phyloP scores from a whole-genome alignment of 2,329 filamentous ascomycete species.

The Trichoderma sp. region DNA sequence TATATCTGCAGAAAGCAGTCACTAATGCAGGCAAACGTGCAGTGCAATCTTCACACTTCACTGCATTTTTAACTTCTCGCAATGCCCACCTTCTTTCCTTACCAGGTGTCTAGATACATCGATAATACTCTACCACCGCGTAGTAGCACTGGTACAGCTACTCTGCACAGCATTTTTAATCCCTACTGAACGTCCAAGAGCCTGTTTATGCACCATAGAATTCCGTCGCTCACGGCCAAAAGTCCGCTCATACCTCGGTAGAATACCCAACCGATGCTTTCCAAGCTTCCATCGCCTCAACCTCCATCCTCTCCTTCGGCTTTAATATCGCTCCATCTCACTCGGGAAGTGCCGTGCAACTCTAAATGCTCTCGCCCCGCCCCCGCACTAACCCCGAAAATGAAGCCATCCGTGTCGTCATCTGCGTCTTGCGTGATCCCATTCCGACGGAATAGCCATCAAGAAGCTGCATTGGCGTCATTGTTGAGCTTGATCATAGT shows the following conservation, averaged over 20 bases:
- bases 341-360: background rate
- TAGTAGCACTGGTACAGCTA: too few relatives aligned
- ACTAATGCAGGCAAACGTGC: too few relatives aligned
- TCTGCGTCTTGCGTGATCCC: constrained; percentile 8
- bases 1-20: too few relatives aligned
- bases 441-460: background rate
- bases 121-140: too few relatives aligned
- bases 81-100: too few relatives aligned
- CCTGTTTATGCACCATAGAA: too few relatives aligned
- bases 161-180: background rate
- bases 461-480: background rate
- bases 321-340: background rate
- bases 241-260: background rate
- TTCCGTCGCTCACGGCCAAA: too few relatives aligned
- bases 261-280: background rate
- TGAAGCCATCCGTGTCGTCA: constrained; percentile 10
- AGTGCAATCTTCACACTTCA: too few relatives aligned
- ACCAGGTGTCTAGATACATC: too few relatives aligned
- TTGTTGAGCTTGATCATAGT: background rate
- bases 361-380: background rate
- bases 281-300: background rate
- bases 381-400: background rate
- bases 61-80: too few relatives aligned
- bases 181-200: background rate
- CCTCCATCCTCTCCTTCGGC: background rate